Evolutionary conservation across 2,329 filamentous ascomycete species (phyloP).

Genomic region (Diaporthe sp.): DNA sequence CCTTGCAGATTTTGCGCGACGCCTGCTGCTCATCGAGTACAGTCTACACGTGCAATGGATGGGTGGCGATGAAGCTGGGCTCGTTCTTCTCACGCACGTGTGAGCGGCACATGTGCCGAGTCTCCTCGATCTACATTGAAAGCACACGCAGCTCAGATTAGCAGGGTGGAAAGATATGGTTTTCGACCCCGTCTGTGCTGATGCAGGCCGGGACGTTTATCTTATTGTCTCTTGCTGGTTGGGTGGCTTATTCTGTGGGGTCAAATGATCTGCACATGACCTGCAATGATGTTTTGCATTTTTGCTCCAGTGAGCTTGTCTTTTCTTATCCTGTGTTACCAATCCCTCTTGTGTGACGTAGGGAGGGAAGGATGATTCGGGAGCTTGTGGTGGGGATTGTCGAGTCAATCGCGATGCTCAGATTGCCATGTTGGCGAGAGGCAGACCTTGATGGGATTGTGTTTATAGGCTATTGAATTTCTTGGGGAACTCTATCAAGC

Average conservation of each 20-base stretch:
- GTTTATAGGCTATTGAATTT: too few species aligned
- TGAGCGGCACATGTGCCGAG: background rate
- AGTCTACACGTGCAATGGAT: too few species aligned
- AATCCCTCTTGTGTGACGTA: background rate
- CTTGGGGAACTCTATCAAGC: too few species aligned
- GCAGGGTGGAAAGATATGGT: background rate
- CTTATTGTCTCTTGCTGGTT: background rate
- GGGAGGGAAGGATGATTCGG: background rate
- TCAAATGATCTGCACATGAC: background rate
- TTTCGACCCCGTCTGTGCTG: background rate
- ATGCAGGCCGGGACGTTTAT: background rate
- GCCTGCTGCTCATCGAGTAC: background rate
- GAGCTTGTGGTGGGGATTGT: too few species aligned
- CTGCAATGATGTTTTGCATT: background rate
- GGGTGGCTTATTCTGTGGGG: background rate
- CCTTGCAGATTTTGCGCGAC: background rate
- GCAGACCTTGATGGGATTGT: background rate
- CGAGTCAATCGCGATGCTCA: background rate
- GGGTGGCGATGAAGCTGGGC: too few species aligned
- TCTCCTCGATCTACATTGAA: background rate
- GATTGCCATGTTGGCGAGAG: background rate
- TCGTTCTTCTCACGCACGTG: background rate
- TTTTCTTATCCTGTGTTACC: background rate
- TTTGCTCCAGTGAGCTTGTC: background rate
- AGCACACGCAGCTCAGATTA: background rate